Evolutionary conservation across 306 rosid genomes (phyloP), one percentile per base, ranked within the genome.

Genomic region (Coriaria nepalensis): DNA sequence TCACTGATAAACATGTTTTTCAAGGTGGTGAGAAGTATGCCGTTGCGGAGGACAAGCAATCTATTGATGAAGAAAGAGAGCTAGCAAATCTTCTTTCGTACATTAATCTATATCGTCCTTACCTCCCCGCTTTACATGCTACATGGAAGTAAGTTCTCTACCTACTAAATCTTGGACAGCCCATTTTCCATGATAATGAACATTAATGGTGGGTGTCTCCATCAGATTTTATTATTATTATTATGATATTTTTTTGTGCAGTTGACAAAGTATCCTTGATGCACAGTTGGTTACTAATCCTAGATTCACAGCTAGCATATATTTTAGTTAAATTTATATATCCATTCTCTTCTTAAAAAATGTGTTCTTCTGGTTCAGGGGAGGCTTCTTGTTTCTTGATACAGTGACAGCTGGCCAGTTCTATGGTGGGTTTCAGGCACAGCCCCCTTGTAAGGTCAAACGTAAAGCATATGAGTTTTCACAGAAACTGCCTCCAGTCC

Each of bases 121-220:
- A 10, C 64, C 53, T 76, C 13, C 96, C 94, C 45, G 62, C 80
- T 42, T 62, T 40, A 36, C 13, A 39, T 35, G 51, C 53, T 33
- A 34, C 79, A 47, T 87, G 95, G 96, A 72, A 61, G 95, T 83
- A 69, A 41, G 81, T 70, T 57, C 6, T 69, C 35, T 51, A 5
- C 65, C 53, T 71, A 70, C 40, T 34, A 45, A 34, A 45, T 53
- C 54, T 45, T 50, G 45, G 29, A 0, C 36, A 49, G 53, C 34
- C 39, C 40, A n/a, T 46, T 51, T 32, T 40, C 56, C 15, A 32
- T 55, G 62, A 29, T 36, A 13, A 6, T 13, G 6, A 5, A 2
- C 2, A 10, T n/a, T n/a, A n/a, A n/a, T n/a, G n/a, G n/a, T n/a
- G n/a, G n/a, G n/a, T n/a, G n/a, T n/a, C n/a, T n/a, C n/a, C n/a